Conservation (phyloP, 768 basidiomycete genomes). For the Amanita molliuscula region DNA sequence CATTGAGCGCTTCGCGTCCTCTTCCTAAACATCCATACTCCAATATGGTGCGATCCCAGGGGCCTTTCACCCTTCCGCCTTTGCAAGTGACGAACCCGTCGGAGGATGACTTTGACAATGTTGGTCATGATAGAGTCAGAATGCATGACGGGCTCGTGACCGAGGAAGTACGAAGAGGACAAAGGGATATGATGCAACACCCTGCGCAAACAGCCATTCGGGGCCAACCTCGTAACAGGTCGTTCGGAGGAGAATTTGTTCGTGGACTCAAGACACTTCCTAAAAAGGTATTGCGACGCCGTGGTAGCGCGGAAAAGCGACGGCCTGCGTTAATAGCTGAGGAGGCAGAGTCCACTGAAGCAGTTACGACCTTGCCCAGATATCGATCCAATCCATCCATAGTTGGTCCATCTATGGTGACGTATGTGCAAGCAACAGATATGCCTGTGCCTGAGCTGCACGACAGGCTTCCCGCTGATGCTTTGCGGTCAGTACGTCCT, state of each 20-base stretch:
- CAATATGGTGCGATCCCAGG: slow-evolving; percentile 8
- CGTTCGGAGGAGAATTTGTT: slow-evolving; percentile 27
- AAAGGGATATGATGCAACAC: slow-evolving; percentile 1
- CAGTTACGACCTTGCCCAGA: slow-evolving; percentile 18
- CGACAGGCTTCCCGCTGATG: slow-evolving; percentile 11
- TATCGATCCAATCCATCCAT: slow-evolving; percentile 29
- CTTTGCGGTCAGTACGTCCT: slow-evolving; percentile 8
- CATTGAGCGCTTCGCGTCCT: slow-evolving; percentile 18
- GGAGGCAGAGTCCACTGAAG: slow-evolving; percentile 21
- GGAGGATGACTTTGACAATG: slow-evolving; percentile 1
- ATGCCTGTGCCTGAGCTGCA: slow-evolving; percentile 20
- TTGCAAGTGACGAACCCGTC: slow-evolving; percentile 5
- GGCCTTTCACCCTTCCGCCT: slow-evolving; percentile 1
- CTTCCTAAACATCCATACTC: slow-evolving; percentile 19
- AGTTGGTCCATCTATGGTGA: slow-evolving; percentile 21
- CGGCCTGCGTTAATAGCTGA: slow-evolving; percentile 17
- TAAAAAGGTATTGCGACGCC: slow-evolving; percentile 20
- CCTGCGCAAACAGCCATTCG: not conserved
- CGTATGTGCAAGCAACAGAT: slow-evolving; percentile 21
- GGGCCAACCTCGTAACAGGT: slow-evolving; percentile 12
- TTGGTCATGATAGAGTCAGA: slow-evolving; percentile 1
- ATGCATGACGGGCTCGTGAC: slow-evolving; percentile 9
- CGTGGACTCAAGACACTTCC: slow-evolving; percentile 24
- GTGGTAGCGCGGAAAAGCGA: slow-evolving; percentile 14
- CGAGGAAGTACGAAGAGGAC: slow-evolving; percentile 11